These are phyloP conservation scores for Solanum megistacrolobum DNA, from an alignment of 257 asterid species.

Conservation along the genomic window DNA sequence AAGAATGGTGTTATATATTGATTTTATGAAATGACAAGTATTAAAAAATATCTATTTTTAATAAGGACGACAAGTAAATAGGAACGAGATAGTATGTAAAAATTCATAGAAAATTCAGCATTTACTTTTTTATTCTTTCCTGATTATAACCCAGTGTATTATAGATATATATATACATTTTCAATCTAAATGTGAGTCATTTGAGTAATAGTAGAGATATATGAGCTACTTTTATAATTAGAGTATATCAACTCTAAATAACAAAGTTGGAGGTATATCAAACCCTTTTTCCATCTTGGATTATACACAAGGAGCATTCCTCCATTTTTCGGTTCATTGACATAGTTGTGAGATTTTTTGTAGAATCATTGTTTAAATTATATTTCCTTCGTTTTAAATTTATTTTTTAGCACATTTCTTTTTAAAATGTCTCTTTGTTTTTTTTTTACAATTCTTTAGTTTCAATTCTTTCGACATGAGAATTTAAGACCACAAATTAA, in stretches of 20 bases:
- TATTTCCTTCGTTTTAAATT: no score
- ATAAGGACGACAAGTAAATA: not conserved
- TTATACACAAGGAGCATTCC: not conserved
- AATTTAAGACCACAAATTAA: not conserved
- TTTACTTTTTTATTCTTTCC: no score
- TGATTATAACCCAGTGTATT: not conserved
- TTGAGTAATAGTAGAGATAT: no score
- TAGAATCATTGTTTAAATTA: not conserved
- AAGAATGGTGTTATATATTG: no score
- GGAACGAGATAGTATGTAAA: not conserved
- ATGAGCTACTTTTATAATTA: not conserved
- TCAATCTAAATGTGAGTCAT: not conserved
- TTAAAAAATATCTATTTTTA: no score
- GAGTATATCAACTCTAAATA: fast-evolving
- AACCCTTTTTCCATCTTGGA: not conserved
- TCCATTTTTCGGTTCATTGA: not conserved
- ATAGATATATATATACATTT: fast-evolving
- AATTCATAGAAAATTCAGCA: no score
- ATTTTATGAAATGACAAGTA: no score
- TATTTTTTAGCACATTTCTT: no score
- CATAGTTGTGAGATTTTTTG: not conserved
- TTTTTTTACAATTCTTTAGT: not conserved
- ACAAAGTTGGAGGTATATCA: no score
- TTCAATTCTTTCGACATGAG: not conserved
- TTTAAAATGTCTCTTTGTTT: no score